Percentiles rank a stretch among this genome's conserved stretches.
Conservation (phyloP, 2,329 filamentous ascomycete species). For the Balansia obtecta region DNA sequence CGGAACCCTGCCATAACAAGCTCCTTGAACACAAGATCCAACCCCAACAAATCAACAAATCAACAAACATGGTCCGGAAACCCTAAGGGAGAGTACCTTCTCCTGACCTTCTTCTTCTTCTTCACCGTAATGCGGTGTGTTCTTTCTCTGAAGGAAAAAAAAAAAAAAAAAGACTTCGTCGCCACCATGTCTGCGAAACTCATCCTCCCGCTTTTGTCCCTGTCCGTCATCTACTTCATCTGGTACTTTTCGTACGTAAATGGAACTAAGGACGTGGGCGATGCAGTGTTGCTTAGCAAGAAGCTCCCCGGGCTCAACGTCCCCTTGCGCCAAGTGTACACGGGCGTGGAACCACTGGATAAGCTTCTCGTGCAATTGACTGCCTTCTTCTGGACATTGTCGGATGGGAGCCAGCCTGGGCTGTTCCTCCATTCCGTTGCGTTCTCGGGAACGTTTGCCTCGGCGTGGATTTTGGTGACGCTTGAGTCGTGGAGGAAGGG, state of each 20-base stretch:
- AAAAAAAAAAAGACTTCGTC: not conserved
- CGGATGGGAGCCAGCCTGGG: constrained; percentile 6
- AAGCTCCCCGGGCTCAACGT: constrained; percentile 8
- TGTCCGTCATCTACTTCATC: constrained; percentile 11
- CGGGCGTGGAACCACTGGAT: constrained; percentile 7
- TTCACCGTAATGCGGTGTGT: too few species aligned
- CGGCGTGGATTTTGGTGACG: constrained; percentile 9
- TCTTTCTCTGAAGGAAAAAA: not conserved
- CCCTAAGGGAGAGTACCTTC: too few species aligned
- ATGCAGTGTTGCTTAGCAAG: not conserved
- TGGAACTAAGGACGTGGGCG: constrained; percentile 6
- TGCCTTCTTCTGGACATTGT: constrained; percentile 11
- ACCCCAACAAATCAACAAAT: not conserved
- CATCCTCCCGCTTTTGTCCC: constrained; percentile 7
- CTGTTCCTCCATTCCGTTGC: constrained; percentile 10
- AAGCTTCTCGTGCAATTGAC: constrained; percentile 8
- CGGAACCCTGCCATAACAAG: too few species aligned
- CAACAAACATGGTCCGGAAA: not conserved
- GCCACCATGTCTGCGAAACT: constrained; percentile 8
- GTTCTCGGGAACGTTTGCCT: constrained; percentile 10
- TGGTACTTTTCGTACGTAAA: constrained; percentile 9
- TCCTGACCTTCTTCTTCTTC: not conserved
- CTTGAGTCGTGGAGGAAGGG: constrained; percentile 12
- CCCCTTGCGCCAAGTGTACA: constrained; percentile 10
- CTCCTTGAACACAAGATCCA: not conserved